These are phyloP conservation scores for Pyrenophora seminiperda DNA, from an alignment of 2,329 filamentous ascomycete genomes.

Conservation along the genomic window DNA sequence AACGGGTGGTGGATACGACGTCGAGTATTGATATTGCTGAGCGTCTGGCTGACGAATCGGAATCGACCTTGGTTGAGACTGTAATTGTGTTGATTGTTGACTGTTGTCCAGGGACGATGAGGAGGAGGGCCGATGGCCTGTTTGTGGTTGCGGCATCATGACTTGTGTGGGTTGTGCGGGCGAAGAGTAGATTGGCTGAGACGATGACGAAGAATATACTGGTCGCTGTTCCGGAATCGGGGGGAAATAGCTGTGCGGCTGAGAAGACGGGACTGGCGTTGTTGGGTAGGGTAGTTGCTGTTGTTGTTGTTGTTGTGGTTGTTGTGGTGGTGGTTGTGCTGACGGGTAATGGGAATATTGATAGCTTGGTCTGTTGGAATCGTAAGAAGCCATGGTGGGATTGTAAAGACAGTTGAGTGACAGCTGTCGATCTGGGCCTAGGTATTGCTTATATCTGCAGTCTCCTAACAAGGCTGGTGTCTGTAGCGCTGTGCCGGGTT, in stretches of 20 bases:
- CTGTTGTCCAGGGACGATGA: conserved; percentile 7
- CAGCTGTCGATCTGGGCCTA: not conserved
- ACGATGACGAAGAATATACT: conserved; percentile 10
- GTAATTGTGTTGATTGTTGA: conserved; percentile 1
- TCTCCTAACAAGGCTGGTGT: not conserved
- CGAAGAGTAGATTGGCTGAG: not conserved
- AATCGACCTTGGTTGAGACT: conserved; percentile 4
- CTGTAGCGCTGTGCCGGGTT: not conserved
- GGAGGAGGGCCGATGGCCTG: conserved; percentile 9
- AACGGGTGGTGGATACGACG: conserved; percentile 8
- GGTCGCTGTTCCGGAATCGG: conserved; percentile 16
- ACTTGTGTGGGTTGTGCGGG: not conserved
- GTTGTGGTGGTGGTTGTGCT: conserved; percentile 7
- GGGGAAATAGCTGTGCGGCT: conserved; percentile 7
- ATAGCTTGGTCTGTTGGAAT: conserved; percentile 23
- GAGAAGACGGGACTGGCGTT: conserved; percentile 10
- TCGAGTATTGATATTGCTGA: not conserved
- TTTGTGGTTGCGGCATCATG: not conserved
- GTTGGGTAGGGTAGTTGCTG: conserved; percentile 24
- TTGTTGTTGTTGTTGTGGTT: conserved; percentile 9
- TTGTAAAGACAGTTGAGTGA: not conserved
- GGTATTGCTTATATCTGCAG: conserved; percentile 6
- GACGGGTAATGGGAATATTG: conserved; percentile 17
- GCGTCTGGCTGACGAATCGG: conserved; percentile 9
- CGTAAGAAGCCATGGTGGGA: conserved; percentile 31